phyloP scores from a whole-genome alignment of 108 stramenopile genomes.

The Cyclotella baltica region DNA sequence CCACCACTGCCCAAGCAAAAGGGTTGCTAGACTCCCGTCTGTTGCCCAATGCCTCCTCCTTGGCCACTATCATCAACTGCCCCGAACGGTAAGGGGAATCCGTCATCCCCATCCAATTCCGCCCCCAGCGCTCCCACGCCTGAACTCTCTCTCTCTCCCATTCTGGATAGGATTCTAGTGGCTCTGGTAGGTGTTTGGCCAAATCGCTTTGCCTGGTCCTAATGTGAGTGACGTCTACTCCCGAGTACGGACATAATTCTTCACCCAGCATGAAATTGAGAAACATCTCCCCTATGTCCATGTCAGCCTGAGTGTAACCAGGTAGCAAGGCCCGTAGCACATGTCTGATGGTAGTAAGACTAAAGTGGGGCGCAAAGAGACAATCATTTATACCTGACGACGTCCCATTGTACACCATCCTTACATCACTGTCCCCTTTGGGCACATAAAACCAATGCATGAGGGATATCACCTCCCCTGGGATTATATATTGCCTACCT shows the following conservation, averaged over 20 bases:
- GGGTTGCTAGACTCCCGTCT: not conserved
- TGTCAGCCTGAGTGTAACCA: constrained; percentile 43
- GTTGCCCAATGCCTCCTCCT: constrained; percentile 15
- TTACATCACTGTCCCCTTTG: constrained; percentile 47
- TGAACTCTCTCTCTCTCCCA: constrained; percentile 10
- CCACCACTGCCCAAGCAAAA: constrained; percentile 23
- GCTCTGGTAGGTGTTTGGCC: not conserved
- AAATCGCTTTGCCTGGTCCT: not conserved
- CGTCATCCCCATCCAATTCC: constrained; percentile 45
- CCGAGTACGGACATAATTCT: constrained; percentile 20
- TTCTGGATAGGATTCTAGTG: not conserved
- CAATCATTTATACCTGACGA: constrained; percentile 48
- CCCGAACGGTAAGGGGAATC: constrained; percentile 41
- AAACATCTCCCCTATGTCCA: constrained; percentile 62
- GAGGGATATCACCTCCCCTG: not conserved
- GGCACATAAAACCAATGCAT: constrained; percentile 50
- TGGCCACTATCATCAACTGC: constrained; percentile 16
- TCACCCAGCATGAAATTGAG: constrained; percentile 48
- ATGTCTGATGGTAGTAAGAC: constrained; percentile 28
- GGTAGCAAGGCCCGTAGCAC: constrained; percentile 3
- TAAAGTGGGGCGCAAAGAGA: constrained; percentile 54
- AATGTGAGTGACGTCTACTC: constrained; percentile 45
- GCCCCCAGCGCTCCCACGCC: constrained; percentile 24
- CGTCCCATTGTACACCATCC: constrained; percentile 57
- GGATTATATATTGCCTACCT: constrained; percentile 3